Evolutionary conservation across 148 eudicot genomes (phyloP), one percentile per base, ranked within the genome.

Genomic region (Rhododendron griersonianum): DNA sequence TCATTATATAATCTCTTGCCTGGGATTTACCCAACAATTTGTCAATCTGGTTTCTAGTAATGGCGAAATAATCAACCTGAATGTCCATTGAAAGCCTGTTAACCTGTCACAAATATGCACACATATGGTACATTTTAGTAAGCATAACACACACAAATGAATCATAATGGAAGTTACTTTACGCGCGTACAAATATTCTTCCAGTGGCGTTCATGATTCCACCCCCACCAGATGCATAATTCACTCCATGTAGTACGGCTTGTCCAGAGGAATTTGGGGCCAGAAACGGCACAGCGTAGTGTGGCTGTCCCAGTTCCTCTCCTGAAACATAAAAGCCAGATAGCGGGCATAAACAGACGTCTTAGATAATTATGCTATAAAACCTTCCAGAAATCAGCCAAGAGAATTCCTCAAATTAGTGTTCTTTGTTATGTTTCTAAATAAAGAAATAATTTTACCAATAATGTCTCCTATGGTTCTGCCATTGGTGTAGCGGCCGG

Each of bases 211-310:
- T 97, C 85, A 97, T 86, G 48, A 97, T 94, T 67, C 99, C 99
- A 80, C 95, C 99, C 35, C 98, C 99, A 37, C 99, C 99, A 1
- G 99, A 97, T 37, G 99, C 99, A 78, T 97, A 97, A 79, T 97
- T 97, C 3, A 97, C 98, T 11, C 99, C 99, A 53, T 91, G 83
- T 4, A 97, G 89, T 86, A 97, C 86, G 79, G 87, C 86, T 91
- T 90, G 92, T 65, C 99, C 99, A 0, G 96, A 92, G 11, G 96
- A 78, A 83, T 97, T 97, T 44, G 99, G 99, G 13, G 95, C 95
- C 73, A 97, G 85, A 91, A 90, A 97, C 0, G 99, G 99, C 79
- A 89, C 86, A 0, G 96, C 96, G 33, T 93, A 97, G 65, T 87
- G 88, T 39, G 92, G 87, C 65, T 92, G 93, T 74, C 99, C 99